Evolutionary conservation across 2,329 filamentous ascomycete species (phyloP).

Genomic region (Monosporascus sp.): DNA sequence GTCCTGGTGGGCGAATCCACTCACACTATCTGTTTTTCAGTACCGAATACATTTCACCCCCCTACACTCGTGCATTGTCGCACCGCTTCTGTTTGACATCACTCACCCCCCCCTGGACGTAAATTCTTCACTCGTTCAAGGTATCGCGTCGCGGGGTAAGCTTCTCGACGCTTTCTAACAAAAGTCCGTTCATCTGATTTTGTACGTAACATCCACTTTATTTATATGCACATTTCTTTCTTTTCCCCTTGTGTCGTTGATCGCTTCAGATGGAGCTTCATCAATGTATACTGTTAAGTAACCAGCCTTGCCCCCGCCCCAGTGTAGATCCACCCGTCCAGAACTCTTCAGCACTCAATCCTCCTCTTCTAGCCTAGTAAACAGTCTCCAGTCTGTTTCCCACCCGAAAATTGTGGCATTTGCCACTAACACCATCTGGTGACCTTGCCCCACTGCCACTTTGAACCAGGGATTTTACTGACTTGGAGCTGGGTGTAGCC

Average conservation of each 20-base stretch:
- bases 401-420: slow-evolving; percentile 21
- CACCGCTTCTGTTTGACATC: background rate
- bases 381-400: slow-evolving; percentile 23
- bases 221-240: background rate
- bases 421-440: slow-evolving; percentile 26
- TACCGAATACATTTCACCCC: background rate
- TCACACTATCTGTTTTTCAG: background rate
- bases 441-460: slow-evolving; percentile 24
- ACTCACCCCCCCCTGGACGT: background rate
- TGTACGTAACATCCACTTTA: background rate
- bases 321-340: background rate
- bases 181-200: background rate
- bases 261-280: background rate
- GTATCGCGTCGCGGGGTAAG: background rate
- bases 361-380: slow-evolving; percentile 1
- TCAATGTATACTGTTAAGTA: background rate
- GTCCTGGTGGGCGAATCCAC: background rate
- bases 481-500: slow-evolving; percentile 15
- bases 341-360: background rate
- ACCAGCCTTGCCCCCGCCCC: background rate
- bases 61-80: background rate
- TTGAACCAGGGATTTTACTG: slow-evolving; percentile 21
- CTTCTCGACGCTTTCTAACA: background rate
- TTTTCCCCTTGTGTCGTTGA: background rate
- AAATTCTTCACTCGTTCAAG: background rate